Evolutionary conservation across 2,329 filamentous ascomycete species (phyloP).

Genomic region (Alternaria brassicicola): DNA sequence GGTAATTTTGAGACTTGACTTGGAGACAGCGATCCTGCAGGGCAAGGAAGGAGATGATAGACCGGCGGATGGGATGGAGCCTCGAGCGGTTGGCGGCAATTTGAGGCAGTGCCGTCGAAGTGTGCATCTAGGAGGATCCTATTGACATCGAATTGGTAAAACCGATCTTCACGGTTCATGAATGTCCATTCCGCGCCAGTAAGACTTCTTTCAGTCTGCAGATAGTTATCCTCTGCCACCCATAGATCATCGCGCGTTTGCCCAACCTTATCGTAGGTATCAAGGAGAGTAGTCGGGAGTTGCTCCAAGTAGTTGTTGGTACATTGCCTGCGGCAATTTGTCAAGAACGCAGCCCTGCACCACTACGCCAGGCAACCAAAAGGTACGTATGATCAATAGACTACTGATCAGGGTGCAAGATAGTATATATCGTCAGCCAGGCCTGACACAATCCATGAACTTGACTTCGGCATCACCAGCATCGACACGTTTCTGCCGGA

Average conservation of each 20-base stretch:
- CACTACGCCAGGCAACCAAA: too few relatives aligned
- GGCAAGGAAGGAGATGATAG: background rate
- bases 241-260: constrained; percentile 22
- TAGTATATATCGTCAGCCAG: too few relatives aligned
- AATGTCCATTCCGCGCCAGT: constrained; percentile 27
- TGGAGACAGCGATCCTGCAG: background rate
- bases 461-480: background rate
- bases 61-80: background rate
- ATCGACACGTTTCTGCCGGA: background rate
- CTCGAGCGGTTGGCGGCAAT: background rate
- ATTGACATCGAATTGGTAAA: constrained; percentile 27
- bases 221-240: constrained; percentile 22
- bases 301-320: background rate
- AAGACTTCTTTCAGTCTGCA: constrained; percentile 20
- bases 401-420: too few relatives aligned
- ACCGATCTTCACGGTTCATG: constrained; percentile 22
- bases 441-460: constrained; percentile 4
- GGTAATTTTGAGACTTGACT: background rate
- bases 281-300: background rate
- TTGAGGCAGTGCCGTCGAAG: too few relatives aligned
- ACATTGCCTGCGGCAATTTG: too few relatives aligned
- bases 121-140: background rate
- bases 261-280: constrained; percentile 7
- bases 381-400: too few relatives aligned
- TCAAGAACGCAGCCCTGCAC: too few relatives aligned